Base-by-base conservation (phyloP, 306 rosid species). In the Morella rubra region DNA sequence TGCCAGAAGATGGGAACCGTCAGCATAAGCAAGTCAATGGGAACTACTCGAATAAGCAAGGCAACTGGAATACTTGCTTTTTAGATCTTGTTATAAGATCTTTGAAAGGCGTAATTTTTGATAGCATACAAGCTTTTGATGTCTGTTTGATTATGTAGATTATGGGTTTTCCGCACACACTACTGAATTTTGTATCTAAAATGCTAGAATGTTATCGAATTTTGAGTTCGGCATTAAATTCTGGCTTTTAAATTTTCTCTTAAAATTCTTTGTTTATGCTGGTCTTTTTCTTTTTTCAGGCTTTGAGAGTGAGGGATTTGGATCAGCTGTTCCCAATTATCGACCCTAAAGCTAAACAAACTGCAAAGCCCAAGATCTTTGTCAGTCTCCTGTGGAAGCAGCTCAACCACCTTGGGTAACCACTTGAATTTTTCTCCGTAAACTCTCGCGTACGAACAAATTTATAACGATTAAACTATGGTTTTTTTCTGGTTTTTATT, bases 341-440 rank as follows among this genome's bases (percentile, higher is more conserved):
- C 1, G 90, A 92, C 80, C 93, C 89, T 0, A 93, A 89, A 83
- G 96, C 90, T 22, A 96, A 92, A 79, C 89, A 90, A 27, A 86
- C 99, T 0, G 76, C 88, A 5, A 92, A 89, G 81, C 90, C 97
- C 0, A 92, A 85, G 86, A 90, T 96, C 75, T 96, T 89, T 76
- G 76, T 81, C 20, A 84, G 93, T 81, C 85, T 92, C 37, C 74
- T 96, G 82, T 96, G 99, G 99, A 96, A 93, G 89, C 97, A 91
- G 77, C 97, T 96, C 72, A 85, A 80, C 74, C 99, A 96, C 82
- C 93, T 96, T 0, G 99, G 99, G 99, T 93, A 86, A 37, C 44
- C 49, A 75, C 50, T 81, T 76, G 51, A 78, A 65, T 70, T 84
- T 77, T 18, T 51, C 51, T 69, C 59, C 51, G 27, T 2, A 40